Percentiles rank a stretch among this genome's conserved stretches.
Conservation (phyloP, 257 asterid genomes). For the Phtheirospermum japonicum region DNA sequence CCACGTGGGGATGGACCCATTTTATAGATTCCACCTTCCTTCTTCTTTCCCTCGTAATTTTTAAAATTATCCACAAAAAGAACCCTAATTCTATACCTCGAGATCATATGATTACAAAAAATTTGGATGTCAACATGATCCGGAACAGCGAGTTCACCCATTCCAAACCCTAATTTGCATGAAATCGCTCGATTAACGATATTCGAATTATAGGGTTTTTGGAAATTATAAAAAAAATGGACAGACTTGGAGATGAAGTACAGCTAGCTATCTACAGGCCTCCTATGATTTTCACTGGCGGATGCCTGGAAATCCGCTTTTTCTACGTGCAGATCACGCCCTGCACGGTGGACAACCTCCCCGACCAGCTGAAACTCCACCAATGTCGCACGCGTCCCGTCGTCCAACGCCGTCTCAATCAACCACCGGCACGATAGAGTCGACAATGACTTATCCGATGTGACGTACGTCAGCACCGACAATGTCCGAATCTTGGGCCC, state of each 20-base stretch:
- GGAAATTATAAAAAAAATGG: slow-evolving; percentile 37
- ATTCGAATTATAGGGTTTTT: slow-evolving; percentile 20
- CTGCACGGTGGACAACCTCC: slow-evolving; percentile 51
- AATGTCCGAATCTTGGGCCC: slow-evolving; percentile 66
- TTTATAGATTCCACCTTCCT: slow-evolving; percentile 15
- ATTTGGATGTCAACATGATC: background rate
- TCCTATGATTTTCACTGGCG: slow-evolving; percentile 64
- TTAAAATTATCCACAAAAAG: background rate
- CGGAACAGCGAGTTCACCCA: background rate
- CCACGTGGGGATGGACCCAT: slow-evolving; percentile 28
- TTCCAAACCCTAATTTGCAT: slow-evolving; percentile 5
- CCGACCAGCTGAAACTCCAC: slow-evolving; percentile 62
- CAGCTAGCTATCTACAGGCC: slow-evolving; percentile 52
- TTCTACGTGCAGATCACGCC: slow-evolving; percentile 80
- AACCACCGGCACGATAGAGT: slow-evolving; percentile 74
- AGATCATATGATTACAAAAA: background rate
- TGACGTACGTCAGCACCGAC: slow-evolving; percentile 76
- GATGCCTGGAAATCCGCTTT: slow-evolving; percentile 71
- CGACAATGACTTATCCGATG: slow-evolving; percentile 70
- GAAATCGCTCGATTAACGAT: slow-evolving; percentile 3
- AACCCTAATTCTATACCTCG: background rate
- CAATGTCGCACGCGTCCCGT: slow-evolving; percentile 59
- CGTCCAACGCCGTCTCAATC: slow-evolving; percentile 53
- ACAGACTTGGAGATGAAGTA: slow-evolving; percentile 43
- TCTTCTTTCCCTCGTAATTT: background rate